Conservation (phyloP, 2,329 filamentous ascomycete species). For the Aspergillus latus region DNA sequence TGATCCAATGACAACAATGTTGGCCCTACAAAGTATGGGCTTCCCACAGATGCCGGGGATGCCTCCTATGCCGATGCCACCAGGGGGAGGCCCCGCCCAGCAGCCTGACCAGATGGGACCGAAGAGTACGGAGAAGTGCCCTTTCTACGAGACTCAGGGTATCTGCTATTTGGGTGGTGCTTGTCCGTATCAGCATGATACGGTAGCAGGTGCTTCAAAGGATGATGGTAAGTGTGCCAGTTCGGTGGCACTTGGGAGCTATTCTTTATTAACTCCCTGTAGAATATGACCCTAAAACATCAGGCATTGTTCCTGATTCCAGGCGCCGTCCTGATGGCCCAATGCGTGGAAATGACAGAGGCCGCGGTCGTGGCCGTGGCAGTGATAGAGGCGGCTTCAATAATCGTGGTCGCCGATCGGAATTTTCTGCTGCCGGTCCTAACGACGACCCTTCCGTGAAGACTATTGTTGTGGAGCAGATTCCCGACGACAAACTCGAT, state of each 20-base stretch:
- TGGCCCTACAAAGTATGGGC: slow-evolving; percentile 55
- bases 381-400: slow-evolving; percentile 45
- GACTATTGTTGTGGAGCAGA: slow-evolving; percentile 61
- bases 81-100: slow-evolving; percentile 25
- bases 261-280: background rate
- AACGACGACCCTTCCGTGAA: slow-evolving; percentile 55
- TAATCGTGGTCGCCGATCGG: slow-evolving; percentile 47
- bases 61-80: slow-evolving; percentile 43
- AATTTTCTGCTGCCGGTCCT: slow-evolving; percentile 55
- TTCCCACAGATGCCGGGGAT: slow-evolving; percentile 51
- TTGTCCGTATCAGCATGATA: slow-evolving; percentile 60
- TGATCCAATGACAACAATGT: slow-evolving; percentile 56
- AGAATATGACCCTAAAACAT: slow-evolving; percentile 58
- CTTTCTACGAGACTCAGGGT: slow-evolving; percentile 59
- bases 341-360: slow-evolving; percentile 33
- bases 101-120: slow-evolving; percentile 32
- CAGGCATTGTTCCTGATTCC: slow-evolving; percentile 42
- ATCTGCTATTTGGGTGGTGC: slow-evolving; percentile 56
- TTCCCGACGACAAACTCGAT: slow-evolving; percentile 58
- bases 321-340: slow-evolving; percentile 25
- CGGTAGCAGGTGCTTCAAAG: slow-evolving; percentile 41
- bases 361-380: slow-evolving; percentile 42
- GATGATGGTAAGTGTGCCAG: slow-evolving; percentile 34
- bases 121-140: slow-evolving; percentile 48
- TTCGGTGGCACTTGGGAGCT: background rate